phyloP scores from a whole-genome alignment of 441 rosid species.

The Erysimum cheiri region DNA sequence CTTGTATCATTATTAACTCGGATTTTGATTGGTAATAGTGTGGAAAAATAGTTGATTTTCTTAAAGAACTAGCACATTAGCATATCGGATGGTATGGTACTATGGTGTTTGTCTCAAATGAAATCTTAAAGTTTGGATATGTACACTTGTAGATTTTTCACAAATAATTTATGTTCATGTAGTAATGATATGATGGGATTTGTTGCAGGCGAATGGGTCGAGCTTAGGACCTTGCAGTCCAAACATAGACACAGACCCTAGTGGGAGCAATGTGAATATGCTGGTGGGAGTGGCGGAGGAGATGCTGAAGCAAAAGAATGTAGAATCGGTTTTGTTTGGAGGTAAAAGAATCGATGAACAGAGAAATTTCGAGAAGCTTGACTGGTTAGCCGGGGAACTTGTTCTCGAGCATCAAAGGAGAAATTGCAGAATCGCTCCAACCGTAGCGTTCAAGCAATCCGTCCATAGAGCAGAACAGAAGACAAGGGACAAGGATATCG shows the following conservation, averaged over 20 bases:
- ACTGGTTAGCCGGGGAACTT: constrained; percentile 85
- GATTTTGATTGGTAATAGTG: background rate
- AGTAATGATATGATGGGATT: constrained; percentile 12
- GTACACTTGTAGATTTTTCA: background rate
- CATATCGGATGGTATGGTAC: background rate
- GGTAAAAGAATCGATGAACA: constrained; percentile 78
- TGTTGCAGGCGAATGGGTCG: constrained; percentile 61
- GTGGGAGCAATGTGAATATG: constrained; percentile 72
- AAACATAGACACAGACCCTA: constrained; percentile 74
- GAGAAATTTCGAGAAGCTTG: constrained; percentile 84
- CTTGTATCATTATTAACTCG: background rate
- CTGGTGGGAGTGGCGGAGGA: constrained; percentile 77
- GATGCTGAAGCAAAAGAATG: constrained; percentile 92
- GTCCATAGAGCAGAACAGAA: constrained; percentile 52
- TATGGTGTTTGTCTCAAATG: background rate
- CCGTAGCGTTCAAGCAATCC: constrained; percentile 94
- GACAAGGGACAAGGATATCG: constrained; percentile 36
- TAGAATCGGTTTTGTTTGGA: constrained; percentile 88
- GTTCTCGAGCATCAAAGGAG: constrained; percentile 94
- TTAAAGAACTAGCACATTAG: background rate
- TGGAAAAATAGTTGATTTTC: background rate
- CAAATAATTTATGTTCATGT: background rate
- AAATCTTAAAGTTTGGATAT: background rate
- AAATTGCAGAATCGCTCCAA: constrained; percentile 92
- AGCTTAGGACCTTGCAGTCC: constrained; percentile 68